A percentile compares a stretch with the other conserved stretches of the same genome.
Evolutionary conservation across 108 stramenopile genomes (phyloP).

Genomic region (Licmophora abbreviata): DNA sequence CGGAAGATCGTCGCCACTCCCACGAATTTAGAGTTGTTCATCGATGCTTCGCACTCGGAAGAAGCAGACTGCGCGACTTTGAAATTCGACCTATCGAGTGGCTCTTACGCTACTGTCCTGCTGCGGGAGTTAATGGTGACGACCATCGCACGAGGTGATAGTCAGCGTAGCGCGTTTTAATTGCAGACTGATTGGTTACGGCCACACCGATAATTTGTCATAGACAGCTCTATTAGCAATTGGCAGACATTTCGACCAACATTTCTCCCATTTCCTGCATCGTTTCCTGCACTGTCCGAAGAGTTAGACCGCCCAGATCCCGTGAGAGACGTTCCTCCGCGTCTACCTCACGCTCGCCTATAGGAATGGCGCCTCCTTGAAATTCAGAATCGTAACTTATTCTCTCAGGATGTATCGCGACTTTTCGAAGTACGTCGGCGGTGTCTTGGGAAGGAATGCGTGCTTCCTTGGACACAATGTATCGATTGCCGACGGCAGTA

Average conservation of each 20-base stretch:
- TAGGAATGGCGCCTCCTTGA: conserved; percentile 74
- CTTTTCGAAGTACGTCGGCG: conserved; percentile 39
- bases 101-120: conserved; percentile 79
- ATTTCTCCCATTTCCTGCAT: conserved; percentile 60
- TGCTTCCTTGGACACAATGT: conserved; percentile 63
- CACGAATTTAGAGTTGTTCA: conserved; percentile 21
- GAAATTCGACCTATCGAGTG: conserved; percentile 59
- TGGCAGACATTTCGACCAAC: conserved; percentile 19
- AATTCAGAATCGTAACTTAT: conserved; percentile 56
- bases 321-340: conserved; percentile 31
- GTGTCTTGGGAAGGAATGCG: conserved; percentile 49
- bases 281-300: conserved; percentile 60
- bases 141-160: conserved; percentile 21
- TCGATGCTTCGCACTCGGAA: conserved; percentile 10
- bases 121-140: conserved; percentile 76
- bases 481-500: conserved; percentile 33
- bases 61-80: conserved; percentile 22
- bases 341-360: conserved; percentile 64
- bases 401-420: conserved; percentile 19
- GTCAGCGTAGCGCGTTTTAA: too few species aligned
- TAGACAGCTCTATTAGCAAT: too few species aligned
- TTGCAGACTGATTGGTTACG: too few species aligned
- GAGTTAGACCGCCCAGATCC: conserved; percentile 33
- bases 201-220: too few species aligned
- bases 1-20: conserved; percentile 44